Base-by-base conservation (phyloP, 202 grass and related monocot genomes). In the Schoenoplectus tabernaemontani region DNA sequence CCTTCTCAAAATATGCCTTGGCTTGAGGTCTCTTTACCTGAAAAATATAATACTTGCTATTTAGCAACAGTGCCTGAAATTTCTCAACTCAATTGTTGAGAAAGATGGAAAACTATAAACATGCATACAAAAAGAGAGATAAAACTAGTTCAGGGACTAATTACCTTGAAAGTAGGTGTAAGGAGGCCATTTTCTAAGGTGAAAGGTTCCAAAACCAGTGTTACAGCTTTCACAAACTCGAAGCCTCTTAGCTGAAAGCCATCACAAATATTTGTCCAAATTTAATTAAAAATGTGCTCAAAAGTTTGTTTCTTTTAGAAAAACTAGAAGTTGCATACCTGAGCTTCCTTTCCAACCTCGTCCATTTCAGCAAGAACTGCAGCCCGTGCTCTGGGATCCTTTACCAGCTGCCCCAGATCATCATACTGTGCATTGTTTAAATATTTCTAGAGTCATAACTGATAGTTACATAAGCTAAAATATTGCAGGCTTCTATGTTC, bases 161-260 rank as follows among this genome's bases (percentile, higher is more conserved):
- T 30, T 84, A 85, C 94, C 91, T 97, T 97, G 80, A 97, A 92
- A 42, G 94, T 97, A 51, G 94, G 94, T 63, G 94, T 97, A 59
- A 94, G 91, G 36, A 97, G 94, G 72, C 87, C 94, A 83, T 92
- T 97, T 69, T 97, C 94, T 74, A 90, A 16, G 70, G 94, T 92
- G 81, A 97, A 97, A 59, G 89, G 94, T 63, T 97, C 94, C 53
- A 87, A 46, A 34, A 92, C 87, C 56, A 97, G 81, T 9, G 87
- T 90, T 62, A 97, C 48, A 70, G 87, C 86, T 92, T 90, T 97
- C 19, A 86, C 94, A 81, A 92, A 92, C 77, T 97, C 94, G 78
- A 97, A 97, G 74, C 94, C 91, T 79, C 94, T 92, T 82, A 97
- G 84, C 94, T 97, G 89, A 87, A 77, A 83, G 9, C 84, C 70